A percentile compares a stretch with the other conserved stretches of the same genome.
These are phyloP conservation scores for Ichthyophthirius multifiliis DNA, from an alignment of 169 alveolate genomes.

Conservation along the genomic window DNA sequence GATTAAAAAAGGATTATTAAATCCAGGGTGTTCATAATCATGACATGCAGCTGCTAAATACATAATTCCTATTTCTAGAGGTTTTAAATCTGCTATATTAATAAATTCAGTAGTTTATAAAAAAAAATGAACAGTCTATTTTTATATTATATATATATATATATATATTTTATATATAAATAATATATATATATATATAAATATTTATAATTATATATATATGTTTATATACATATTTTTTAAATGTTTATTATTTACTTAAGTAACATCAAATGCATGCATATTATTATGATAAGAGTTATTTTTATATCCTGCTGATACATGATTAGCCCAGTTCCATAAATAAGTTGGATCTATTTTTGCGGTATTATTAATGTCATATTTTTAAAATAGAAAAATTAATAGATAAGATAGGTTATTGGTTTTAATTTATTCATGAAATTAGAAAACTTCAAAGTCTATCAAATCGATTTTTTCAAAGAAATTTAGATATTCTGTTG, in stretches of 20 bases:
- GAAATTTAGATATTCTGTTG: too few species aligned
- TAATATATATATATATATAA: too few species aligned
- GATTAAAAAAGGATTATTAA: conserved; percentile 48
- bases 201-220: too few species aligned
- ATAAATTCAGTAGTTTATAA: conserved; percentile 8
- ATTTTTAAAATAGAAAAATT: not conserved
- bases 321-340: not conserved
- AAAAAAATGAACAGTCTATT: conserved; percentile 19
- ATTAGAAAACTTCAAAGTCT: not conserved
- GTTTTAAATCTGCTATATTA: conserved; percentile 14
- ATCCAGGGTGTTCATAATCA: conserved; percentile 61
- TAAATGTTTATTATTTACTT: not conserved
- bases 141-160: not conserved
- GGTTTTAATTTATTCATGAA: not conserved
- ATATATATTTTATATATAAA: too few species aligned
- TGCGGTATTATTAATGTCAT: not conserved
- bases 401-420: conserved; percentile 6
- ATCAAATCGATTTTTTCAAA: not conserved
- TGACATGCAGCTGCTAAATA: conserved; percentile 50
- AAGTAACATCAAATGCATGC: conserved; percentile 41
- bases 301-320: not conserved
- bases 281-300: conserved; percentile 26
- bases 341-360: not conserved
- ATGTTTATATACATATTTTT: too few species aligned
- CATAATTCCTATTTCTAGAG: conserved; percentile 21